These are phyloP conservation scores for Pythium myriotylum DNA, from an alignment of 352 stramenopile genomes.

Conservation along the genomic window DNA sequence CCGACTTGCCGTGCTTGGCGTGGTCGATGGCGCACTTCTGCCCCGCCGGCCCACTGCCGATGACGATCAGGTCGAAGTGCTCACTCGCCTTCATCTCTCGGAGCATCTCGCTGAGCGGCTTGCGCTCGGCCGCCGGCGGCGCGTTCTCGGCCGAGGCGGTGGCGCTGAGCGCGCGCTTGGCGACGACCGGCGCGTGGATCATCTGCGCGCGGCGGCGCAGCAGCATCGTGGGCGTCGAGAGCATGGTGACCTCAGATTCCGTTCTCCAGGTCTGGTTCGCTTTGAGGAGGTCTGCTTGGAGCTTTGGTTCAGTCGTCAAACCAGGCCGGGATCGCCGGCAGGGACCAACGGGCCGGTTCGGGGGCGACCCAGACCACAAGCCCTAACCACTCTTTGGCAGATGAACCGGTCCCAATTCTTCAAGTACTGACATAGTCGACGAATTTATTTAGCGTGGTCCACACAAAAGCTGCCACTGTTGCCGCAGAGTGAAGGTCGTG, in stretches of 20 bases:
- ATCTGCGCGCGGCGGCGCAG: conserved; percentile 19
- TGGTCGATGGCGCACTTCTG: conserved; percentile 92
- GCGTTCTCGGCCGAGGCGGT: neutral
- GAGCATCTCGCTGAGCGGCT: conserved; percentile 65
- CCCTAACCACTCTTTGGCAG: neutral
- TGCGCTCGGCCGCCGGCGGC: conserved; percentile 6
- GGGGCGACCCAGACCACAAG: neutral
- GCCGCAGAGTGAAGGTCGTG: conserved; percentile 26
- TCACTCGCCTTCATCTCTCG: conserved; percentile 83
- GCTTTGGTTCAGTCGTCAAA: conserved; percentile 1
- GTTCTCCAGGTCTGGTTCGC: conserved; percentile 9
- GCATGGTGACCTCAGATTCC: conserved; percentile 21
- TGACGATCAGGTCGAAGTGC: conserved; percentile 90
- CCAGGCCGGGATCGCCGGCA: neutral
- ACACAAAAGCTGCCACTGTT: conserved; percentile 15
- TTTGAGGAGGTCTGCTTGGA: conserved; percentile 19
- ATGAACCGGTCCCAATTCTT: conserved; percentile 15
- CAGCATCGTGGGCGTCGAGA: conserved; percentile 19
- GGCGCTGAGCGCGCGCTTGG: conserved; percentile 7
- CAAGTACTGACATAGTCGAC: conserved; percentile 6
- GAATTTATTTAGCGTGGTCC: conserved; percentile 6
- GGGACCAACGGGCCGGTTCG: conserved; percentile 3
- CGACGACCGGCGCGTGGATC: neutral
- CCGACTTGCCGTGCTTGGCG: conserved; percentile 82
- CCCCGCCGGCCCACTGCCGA: conserved; percentile 84